Base-by-base conservation (phyloP, 768 basidiomycete genomes). In the Lactifluus echinatus region DNA sequence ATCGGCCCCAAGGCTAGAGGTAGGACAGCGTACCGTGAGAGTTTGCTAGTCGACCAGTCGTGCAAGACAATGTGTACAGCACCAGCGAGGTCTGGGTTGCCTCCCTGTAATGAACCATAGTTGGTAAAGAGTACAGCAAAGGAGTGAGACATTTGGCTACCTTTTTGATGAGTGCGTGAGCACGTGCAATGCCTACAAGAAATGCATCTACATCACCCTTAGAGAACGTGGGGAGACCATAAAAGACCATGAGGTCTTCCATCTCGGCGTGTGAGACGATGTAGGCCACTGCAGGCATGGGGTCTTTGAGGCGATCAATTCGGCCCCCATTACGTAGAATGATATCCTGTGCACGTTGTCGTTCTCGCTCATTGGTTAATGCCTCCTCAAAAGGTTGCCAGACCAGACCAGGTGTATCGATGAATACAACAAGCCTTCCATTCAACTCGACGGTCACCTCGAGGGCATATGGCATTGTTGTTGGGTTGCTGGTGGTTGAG, bases 241-340 rank as follows among this genome's bases (percentile, higher is more conserved):
- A 95, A 48, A 84, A 73, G n/a, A 95, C 71, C 88, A 94, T 93
- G 40, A 96, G 75, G 68, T 95, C 93, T 66, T 93, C 85, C 31
- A 78, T 71, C 63, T 79, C 80, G 2, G 87, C 81, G 26, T 81
- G 80, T 34, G 79, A 69, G 23, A 93, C 76, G 57, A 96, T 80
- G 61, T 86, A 77, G 17, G 77, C 70, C 54, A 88, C 90, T 88
- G 60, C 21, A 42, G 51, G 33, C 29, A 55, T 48, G 7, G 89
- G 84, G 66, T 93, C 89, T 68, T 93, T 93, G 56, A 94, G 73
- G 53, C 84, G 79, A 68, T 94, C 93, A 43, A 95, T 83, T 61
- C 87, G 78, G 12, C 93, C 93, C 62, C 84, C 79, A 66, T 80
- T 85, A 47, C 92, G 79, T 62, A 88, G 67, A n/a, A 95, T 70